Percentiles rank a stretch among this genome's conserved stretches.
Evolutionary conservation across 257 asterid species (phyloP).

Genomic region (Nicotiana undulata): DNA sequence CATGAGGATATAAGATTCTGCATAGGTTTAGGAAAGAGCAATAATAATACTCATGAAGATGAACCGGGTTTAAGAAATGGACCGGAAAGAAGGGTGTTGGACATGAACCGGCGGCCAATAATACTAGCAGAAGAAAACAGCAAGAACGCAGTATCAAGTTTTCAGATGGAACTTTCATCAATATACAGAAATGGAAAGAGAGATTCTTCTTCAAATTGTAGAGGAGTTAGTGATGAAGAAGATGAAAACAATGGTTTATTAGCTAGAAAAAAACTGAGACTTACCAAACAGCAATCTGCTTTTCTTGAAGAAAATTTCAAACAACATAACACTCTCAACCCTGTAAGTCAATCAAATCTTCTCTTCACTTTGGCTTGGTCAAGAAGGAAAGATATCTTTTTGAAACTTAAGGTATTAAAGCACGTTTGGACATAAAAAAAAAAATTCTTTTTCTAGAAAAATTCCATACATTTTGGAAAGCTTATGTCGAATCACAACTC

Average conservation of each 20-base stretch:
- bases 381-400: too few species aligned
- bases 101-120: constrained; percentile 25
- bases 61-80: constrained; percentile 19
- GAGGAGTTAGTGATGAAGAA: constrained; percentile 58
- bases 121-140: constrained; percentile 22
- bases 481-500: too few species aligned
- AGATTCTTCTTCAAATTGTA: constrained; percentile 30
- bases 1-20: constrained; percentile 54
- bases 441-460: too few species aligned
- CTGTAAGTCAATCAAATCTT: constrained; percentile 38
- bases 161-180: constrained; percentile 25
- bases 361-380: background rate
- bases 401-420: too few species aligned
- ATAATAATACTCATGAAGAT: background rate
- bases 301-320: constrained; percentile 92
- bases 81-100: constrained; percentile 6
- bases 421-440: too few species aligned
- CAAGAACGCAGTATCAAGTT: constrained; percentile 36
- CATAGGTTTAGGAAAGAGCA: constrained; percentile 39
- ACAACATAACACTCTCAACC: constrained; percentile 81
- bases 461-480: too few species aligned
- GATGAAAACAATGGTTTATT: constrained; percentile 26
- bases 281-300: constrained; percentile 70
- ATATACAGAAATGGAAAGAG: constrained; percentile 25
- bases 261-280: constrained; percentile 69